Evolutionary conservation across 2,329 filamentous ascomycete species (phyloP).

Genomic region (Boeremia exigua): DNA sequence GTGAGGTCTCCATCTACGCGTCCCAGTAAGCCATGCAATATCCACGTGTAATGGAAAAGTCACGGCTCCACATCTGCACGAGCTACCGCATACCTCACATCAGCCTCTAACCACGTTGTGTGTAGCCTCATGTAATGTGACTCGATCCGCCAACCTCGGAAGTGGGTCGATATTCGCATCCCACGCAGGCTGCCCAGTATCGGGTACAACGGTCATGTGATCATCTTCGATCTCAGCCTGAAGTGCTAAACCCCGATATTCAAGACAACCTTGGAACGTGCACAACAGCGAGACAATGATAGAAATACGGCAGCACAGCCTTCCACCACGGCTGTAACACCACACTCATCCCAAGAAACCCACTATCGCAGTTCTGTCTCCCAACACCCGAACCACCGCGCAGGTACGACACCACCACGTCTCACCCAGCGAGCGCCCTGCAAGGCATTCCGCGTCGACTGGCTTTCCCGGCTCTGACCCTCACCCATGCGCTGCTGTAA

Average conservation of each 20-base stretch:
- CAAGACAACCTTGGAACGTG: not conserved
- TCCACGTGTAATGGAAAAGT: slow-evolving; percentile 15
- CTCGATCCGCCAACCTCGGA: not conserved
- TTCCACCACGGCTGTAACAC: no score
- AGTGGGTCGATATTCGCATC: not conserved
- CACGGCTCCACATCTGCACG: slow-evolving; percentile 8
- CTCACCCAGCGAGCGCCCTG: slow-evolving; percentile 5
- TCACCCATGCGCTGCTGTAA: not conserved
- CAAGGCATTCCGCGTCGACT: not conserved
- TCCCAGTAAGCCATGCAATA: slow-evolving; percentile 1
- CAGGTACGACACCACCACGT: slow-evolving; percentile 6
- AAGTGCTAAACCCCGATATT: not conserved
- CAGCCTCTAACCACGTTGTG: slow-evolving; percentile 6
- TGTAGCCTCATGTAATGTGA: slow-evolving; percentile 4
- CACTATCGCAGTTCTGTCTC: no score
- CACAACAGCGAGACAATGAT: no score
- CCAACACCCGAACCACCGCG: not conserved
- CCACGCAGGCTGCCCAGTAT: not conserved
- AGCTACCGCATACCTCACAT: slow-evolving; percentile 13
- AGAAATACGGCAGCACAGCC: no score
- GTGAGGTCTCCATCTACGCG: not conserved
- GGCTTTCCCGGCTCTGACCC: not conserved
- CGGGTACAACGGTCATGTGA: slow-evolving; percentile 2
- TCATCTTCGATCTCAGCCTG: not conserved
- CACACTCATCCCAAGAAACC: no score